Evolutionary conservation across 164 flowering plant species (phyloP).

Genomic region (Chloranthus sessilifolius): DNA sequence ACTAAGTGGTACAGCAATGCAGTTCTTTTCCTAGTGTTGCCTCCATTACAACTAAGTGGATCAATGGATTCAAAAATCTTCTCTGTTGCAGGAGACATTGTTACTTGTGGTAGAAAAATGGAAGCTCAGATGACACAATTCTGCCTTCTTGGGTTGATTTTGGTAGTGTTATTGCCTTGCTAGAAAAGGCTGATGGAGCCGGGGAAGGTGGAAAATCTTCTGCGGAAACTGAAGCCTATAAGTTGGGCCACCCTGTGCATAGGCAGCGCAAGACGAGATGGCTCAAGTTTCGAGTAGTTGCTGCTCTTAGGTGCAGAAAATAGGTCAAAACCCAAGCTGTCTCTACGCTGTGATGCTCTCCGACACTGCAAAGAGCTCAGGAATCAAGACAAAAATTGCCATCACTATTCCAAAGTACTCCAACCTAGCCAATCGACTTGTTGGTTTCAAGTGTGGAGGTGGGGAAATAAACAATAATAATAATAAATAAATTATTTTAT

Average conservation of each 20-base stretch:
- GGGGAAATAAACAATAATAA: too few species aligned
- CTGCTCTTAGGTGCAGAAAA: constrained; percentile 36
- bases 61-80: background rate
- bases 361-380: constrained; percentile 39
- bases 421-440: constrained; percentile 65
- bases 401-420: constrained; percentile 71
- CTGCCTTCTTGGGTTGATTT: constrained; percentile 25
- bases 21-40: constrained; percentile 33
- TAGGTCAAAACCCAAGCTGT: constrained; percentile 58
- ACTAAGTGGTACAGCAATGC: too few species aligned
- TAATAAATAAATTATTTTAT: too few species aligned
- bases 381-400: constrained; percentile 53
- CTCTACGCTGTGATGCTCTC: constrained; percentile 80
- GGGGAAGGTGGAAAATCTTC: constrained; percentile 45
- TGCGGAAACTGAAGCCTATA: constrained; percentile 39
- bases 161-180: constrained; percentile 18
- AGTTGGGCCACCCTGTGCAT: constrained; percentile 45
- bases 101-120: constrained; percentile 24
- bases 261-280: constrained; percentile 35
- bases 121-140: constrained; percentile 24
- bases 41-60: constrained; percentile 31
- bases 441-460: constrained; percentile 81
- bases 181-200: constrained; percentile 26
- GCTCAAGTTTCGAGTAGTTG: constrained; percentile 34
- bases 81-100: constrained; percentile 3